Evolutionary conservation across 805 yeast species (phyloP), one percentile per base, ranked within the genome.

Genomic region (Dipodascopsis uninucleata): DNA sequence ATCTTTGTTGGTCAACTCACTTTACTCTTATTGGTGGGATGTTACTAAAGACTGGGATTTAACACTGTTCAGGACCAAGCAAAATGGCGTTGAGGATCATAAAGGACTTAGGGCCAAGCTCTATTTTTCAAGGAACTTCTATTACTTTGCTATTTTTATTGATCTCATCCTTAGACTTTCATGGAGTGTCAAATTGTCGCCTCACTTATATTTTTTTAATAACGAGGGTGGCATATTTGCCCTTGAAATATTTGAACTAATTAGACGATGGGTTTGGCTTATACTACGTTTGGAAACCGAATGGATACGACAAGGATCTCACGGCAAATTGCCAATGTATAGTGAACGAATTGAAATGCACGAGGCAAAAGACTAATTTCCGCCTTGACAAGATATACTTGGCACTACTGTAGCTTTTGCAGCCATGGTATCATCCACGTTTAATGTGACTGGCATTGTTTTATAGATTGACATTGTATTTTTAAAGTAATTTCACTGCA

Each of bases 241-340:
- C 8, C 67, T 86, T 43, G 93, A 89, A 58, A 54, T 77, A 3
- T 64, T 89, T 41, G 98, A 93, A 61, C 70, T 93, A 5, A 55
- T 81, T 6, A 74, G 98, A 66, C 75, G 98, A 60, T 85, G 89
- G 79, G 65, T 87, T 40, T 93, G 99, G 99, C 77, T 88, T 32
- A 75, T 85, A 49, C 69, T 90, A 60, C 82, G 93, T 59, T 67
- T 89, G 14, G 97, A 93, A 55, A 77, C 83, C 24, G 97, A 90
- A 60, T 80, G 72, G 60, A 59, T 59, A 33, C 51, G 60, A 40
- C 41, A 46, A 21, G 26, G 45, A 14, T 18, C 31, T 38, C 42
- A 25, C 14, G 40, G 45, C 12, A 45, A 39, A 12, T 25, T 40
- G 25, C 44, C 44, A 1, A 42, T 21, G 29, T 24, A 6, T 12